phyloP scores from a whole-genome alignment of 495 filamentous ascomycete genomes.

The Penicillium daleae region DNA sequence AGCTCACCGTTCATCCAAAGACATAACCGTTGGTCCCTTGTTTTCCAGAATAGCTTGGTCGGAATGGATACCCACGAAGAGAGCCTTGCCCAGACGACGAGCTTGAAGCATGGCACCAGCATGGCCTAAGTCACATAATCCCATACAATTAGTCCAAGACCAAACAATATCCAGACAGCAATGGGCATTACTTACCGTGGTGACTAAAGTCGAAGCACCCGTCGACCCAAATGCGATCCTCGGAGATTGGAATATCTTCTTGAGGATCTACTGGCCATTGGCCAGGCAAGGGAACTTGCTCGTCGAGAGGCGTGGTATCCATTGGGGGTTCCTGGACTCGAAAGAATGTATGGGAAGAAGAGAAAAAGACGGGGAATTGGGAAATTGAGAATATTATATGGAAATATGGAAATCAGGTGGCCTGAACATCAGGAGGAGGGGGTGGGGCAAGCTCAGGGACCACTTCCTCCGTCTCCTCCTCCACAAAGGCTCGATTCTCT shows the following conservation, averaged over 20 bases:
- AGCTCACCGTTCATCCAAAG: constrained; percentile 76
- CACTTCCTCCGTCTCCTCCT: constrained; percentile 9
- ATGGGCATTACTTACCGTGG: constrained; percentile 65
- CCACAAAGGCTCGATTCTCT: not conserved
- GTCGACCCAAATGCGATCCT: constrained; percentile 92
- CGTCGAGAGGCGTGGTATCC: constrained; percentile 31
- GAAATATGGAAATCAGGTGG: not conserved
- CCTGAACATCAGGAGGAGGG: constrained; percentile 10
- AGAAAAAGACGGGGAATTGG: not conserved
- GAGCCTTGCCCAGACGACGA: constrained; percentile 79
- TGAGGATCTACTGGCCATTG: constrained; percentile 71
- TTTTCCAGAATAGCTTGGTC: constrained; percentile 94
- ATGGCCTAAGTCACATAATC: constrained; percentile 63
- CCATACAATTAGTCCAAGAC: constrained; percentile 8
- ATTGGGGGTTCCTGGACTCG: constrained; percentile 11
- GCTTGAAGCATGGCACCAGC: constrained; percentile 97
- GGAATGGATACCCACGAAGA: constrained; percentile 90
- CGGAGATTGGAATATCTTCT: constrained; percentile 59
- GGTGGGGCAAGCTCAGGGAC: constrained; percentile 8
- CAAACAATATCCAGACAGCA: not conserved
- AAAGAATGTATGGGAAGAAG: not conserved
- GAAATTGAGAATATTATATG: constrained; percentile 8
- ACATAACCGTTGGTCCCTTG: constrained; percentile 99
- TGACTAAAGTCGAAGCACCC: constrained; percentile 99
- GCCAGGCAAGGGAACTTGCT: constrained; percentile 49